Evolutionary conservation across 306 rosid species (phyloP).

Genomic region (Urtica urens): DNA sequence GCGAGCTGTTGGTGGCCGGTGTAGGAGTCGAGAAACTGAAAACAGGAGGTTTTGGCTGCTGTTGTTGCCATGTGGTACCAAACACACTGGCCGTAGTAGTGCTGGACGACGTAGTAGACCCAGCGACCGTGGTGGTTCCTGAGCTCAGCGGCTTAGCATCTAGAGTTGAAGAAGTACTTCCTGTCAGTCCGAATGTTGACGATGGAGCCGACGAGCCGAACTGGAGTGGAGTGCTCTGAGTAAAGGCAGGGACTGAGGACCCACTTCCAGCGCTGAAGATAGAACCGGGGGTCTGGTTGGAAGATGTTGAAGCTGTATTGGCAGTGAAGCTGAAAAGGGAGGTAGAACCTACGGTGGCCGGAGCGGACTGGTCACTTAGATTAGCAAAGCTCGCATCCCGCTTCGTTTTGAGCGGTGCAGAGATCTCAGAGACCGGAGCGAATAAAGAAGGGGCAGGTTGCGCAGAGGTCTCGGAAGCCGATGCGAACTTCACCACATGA

Average conservation of each 20-base stretch:
- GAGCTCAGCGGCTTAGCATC: conserved; percentile 26
- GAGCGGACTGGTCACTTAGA: conserved; percentile 28
- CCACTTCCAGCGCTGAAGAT: conserved; percentile 29
- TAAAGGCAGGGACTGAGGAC: conserved; percentile 29
- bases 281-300: conserved; percentile 31
- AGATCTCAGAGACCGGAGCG: conserved; percentile 14
- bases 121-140: conserved; percentile 25
- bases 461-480: conserved; percentile 23
- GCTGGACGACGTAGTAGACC: conserved; percentile 39
- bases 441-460: conserved; percentile 24
- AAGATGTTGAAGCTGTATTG: conserved; percentile 29
- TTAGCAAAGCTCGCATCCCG: conserved; percentile 34
- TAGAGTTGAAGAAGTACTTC: conserved; percentile 35
- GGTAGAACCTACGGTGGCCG: conserved; percentile 30
- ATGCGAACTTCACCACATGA: no score
- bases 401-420: conserved; percentile 27
- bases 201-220: conserved; percentile 45
- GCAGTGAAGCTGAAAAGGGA: conserved; percentile 44
- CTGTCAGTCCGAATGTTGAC: conserved; percentile 35
- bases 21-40: no score
- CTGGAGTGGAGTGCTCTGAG: conserved; percentile 36
- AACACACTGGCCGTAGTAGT: conserved; percentile 32
- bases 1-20: neutral
- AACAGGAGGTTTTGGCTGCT: conserved; percentile 30
- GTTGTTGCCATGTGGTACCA: conserved; percentile 48